A percentile compares a stretch with the other conserved stretches of the same genome.
Evolutionary conservation across 805 yeast species (phyloP).

Genomic region (Metschnikowia reukaufii): DNA sequence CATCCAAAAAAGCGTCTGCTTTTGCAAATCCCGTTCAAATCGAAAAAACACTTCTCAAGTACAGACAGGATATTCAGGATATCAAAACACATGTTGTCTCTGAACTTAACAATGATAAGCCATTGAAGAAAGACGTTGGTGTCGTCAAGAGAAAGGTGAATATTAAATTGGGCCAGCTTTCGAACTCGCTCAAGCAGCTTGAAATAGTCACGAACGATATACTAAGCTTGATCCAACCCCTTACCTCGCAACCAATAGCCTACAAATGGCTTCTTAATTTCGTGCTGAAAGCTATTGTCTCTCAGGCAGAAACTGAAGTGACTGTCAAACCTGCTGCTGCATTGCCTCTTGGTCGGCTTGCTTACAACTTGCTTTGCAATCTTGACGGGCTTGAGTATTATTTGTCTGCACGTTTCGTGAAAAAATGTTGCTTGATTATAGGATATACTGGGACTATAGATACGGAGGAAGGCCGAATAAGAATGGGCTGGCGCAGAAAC

Average conservation of each 20-base stretch:
- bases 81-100: slow-evolving; percentile 62
- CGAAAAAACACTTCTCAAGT: slow-evolving; percentile 45
- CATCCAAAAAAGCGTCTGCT: slow-evolving; percentile 27
- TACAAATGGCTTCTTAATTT: slow-evolving; percentile 77
- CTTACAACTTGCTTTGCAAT: slow-evolving; percentile 50
- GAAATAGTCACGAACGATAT: slow-evolving; percentile 52
- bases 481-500: slow-evolving; percentile 85
- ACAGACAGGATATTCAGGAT: slow-evolving; percentile 51
- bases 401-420: slow-evolving; percentile 77
- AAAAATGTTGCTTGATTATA: slow-evolving; percentile 85
- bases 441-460: slow-evolving; percentile 77
- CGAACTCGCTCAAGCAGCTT: slow-evolving; percentile 66
- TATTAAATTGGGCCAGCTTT: slow-evolving; percentile 89
- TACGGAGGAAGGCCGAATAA: slow-evolving; percentile 74
- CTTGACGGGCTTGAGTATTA: slow-evolving; percentile 54
- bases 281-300: slow-evolving; percentile 79
- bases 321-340: slow-evolving; percentile 76
- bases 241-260: slow-evolving; percentile 48
- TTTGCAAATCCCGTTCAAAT: slow-evolving; percentile 36
- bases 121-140: slow-evolving; percentile 52
- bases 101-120: slow-evolving; percentile 51
- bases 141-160: slow-evolving; percentile 74
- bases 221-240: slow-evolving; percentile 45
- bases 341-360: slow-evolving; percentile 70
- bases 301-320: slow-evolving; percentile 93